Evolutionary conservation across 495 filamentous ascomycete species (phyloP).

Genomic region (Penicillium odoratum): DNA sequence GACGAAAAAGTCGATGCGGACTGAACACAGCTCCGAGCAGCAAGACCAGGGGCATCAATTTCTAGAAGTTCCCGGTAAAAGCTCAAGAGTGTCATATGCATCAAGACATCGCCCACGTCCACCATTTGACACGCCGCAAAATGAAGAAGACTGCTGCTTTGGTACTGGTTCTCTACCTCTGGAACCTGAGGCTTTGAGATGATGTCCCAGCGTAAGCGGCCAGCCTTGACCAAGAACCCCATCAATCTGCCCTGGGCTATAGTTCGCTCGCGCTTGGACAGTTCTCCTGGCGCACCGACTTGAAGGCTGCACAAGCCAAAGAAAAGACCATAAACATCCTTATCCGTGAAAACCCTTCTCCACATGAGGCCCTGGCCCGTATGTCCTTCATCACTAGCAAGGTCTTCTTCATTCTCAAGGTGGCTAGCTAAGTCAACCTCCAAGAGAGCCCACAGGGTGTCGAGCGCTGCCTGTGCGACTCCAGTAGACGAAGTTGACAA

Average conservation of each 20-base stretch:
- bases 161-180: conserved; percentile 59
- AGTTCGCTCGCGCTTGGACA: conserved; percentile 64
- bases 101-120: conserved; percentile 69
- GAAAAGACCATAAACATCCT: conserved; percentile 63
- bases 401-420: conserved; percentile 46
- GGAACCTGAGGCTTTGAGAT: conserved; percentile 58
- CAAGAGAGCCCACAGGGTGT: conserved; percentile 68
- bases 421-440: conserved; percentile 58
- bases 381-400: conserved; percentile 30
- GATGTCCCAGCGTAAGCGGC: conserved; percentile 60
- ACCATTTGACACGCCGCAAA: conserved; percentile 77
- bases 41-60: conserved; percentile 39
- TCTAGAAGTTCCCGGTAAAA: conserved; percentile 70
- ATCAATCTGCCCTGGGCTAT: conserved; percentile 77
- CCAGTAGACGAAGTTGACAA: conserved; percentile 68
- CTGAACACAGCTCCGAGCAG: conserved; percentile 32
- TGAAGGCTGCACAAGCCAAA: conserved; percentile 60
- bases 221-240: conserved; percentile 66
- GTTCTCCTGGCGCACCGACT: conserved; percentile 34
- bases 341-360: conserved; percentile 68
- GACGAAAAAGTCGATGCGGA: conserved; percentile 48
- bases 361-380: conserved; percentile 71
- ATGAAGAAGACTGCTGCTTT: conserved; percentile 63
- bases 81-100: conserved; percentile 76
- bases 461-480: conserved; percentile 67